Conservation (phyloP, 805 yeast species). For the Saccharomycopsis malanga region DNA sequence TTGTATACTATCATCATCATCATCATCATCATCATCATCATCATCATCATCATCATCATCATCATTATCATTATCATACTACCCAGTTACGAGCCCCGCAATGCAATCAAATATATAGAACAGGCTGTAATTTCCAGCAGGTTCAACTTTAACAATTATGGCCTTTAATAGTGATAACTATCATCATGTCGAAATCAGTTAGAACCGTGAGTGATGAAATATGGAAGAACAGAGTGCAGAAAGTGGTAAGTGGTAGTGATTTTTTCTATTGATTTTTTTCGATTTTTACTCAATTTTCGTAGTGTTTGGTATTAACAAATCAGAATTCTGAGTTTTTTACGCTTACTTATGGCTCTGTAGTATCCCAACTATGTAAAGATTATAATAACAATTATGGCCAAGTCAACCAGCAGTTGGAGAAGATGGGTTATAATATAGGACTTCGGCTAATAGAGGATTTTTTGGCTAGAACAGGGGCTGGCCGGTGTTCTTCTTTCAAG, state of each 20-base stretch:
- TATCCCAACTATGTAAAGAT: slow-evolving; percentile 84
- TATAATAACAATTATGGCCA: slow-evolving; percentile 64
- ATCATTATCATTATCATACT: too few species aligned
- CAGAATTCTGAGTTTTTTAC: slow-evolving; percentile 85
- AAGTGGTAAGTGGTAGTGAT: slow-evolving; percentile 68
- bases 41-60: too few species aligned
- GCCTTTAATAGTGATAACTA: too few species aligned
- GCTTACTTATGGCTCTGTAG: slow-evolving; percentile 91
- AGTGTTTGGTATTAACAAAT: too few species aligned
- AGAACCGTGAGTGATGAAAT: slow-evolving; percentile 72
- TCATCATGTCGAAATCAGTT: slow-evolving; percentile 33
- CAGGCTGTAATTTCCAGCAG: too few species aligned
- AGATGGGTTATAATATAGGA: slow-evolving; percentile 96
- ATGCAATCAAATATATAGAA: too few species aligned
- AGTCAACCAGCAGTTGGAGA: slow-evolving; percentile 78
- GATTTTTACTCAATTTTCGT: too few species aligned
- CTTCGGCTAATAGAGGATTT: slow-evolving; percentile 87
- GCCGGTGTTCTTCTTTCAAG: slow-evolving; percentile 69
- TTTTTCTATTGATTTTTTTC: too few species aligned
- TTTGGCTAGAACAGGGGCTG: slow-evolving; percentile 77
- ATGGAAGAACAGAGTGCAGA: slow-evolving; percentile 84
- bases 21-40: too few species aligned
- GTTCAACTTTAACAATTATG: too few species aligned
- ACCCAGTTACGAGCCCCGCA: not conserved
- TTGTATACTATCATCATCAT: too few species aligned